phyloP scores from a whole-genome alignment of 1,139 yeast genomes.

The Zygosaccharomyces sapae region DNA sequence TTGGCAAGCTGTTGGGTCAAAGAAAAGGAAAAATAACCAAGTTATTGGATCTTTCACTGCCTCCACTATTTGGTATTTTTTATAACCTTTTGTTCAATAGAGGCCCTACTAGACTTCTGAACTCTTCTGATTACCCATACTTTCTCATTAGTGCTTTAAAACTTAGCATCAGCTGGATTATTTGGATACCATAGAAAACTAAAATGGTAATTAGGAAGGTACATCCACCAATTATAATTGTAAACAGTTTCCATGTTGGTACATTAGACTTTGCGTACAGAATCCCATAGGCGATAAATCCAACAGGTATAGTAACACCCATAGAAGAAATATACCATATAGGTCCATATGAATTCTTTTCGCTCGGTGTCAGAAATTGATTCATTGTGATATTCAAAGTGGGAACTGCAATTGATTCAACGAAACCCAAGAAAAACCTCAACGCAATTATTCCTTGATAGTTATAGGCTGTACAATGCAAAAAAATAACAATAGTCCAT shows the following conservation, averaged over 20 bases:
- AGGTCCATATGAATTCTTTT: slow-evolving; percentile 43
- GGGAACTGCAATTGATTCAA: slow-evolving; percentile 44
- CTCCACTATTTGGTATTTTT: slow-evolving; percentile 45
- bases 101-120: slow-evolving; percentile 40
- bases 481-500: slow-evolving; percentile 43
- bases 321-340: slow-evolving; percentile 45
- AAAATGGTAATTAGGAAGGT: slow-evolving; percentile 38
- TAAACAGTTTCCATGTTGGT: slow-evolving; percentile 44
- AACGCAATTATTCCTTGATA: slow-evolving; percentile 42
- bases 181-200: slow-evolving; percentile 43
- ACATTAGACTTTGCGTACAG: slow-evolving; percentile 36
- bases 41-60: slow-evolving; percentile 46
- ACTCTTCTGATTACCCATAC: slow-evolving; percentile 47
- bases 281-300: slow-evolving; percentile 46
- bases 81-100: slow-evolving; percentile 45
- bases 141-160: slow-evolving; percentile 41
- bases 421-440: slow-evolving; percentile 45
- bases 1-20: slow-evolving; percentile 46
- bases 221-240: slow-evolving; percentile 44
- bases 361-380: slow-evolving; percentile 44
- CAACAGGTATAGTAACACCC: slow-evolving; percentile 44
- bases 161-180: slow-evolving; percentile 43
- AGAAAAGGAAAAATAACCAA: slow-evolving; percentile 43
- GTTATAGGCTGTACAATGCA: slow-evolving; percentile 41
- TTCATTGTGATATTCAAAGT: slow-evolving; percentile 41